Evolutionary conservation across 2,329 filamentous ascomycete genomes (phyloP).

Genomic region (Dactylellina drechsleri): DNA sequence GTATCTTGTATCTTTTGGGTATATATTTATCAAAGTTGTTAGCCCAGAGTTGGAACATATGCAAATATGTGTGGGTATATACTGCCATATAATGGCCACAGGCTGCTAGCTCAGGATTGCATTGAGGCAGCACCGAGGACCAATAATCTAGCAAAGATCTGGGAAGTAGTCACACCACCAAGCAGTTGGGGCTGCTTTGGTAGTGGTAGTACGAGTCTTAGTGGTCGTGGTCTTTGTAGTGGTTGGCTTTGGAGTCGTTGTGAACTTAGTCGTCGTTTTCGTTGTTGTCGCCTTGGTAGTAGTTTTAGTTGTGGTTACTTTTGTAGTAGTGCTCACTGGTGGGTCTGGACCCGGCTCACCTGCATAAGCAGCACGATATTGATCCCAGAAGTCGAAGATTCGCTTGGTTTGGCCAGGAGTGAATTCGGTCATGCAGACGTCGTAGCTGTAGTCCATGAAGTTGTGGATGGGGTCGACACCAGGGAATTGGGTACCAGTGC

Average conservation of each 20-base stretch:
- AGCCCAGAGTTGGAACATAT: too few relatives aligned
- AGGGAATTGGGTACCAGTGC: slow-evolving; percentile 56
- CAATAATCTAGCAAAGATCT: slow-evolving; percentile 20
- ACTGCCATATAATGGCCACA: background rate
- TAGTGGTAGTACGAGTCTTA: slow-evolving; percentile 5
- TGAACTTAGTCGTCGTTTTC: slow-evolving; percentile 17
- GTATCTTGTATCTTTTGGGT: slow-evolving; percentile 25
- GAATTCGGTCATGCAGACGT: slow-evolving; percentile 65
- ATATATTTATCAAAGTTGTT: slow-evolving; percentile 12
- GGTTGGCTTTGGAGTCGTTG: slow-evolving; percentile 7
- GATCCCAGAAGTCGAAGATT: slow-evolving; percentile 62
- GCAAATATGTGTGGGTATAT: background rate
- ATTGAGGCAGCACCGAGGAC: background rate
- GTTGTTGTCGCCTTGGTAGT: slow-evolving; percentile 10
- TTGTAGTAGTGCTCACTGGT: background rate
- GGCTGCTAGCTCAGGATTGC: background rate
- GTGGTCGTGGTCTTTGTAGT: slow-evolving; percentile 9
- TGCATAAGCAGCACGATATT: slow-evolving; percentile 60
- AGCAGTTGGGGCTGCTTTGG: slow-evolving; percentile 28
- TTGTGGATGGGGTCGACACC: slow-evolving; percentile 60
- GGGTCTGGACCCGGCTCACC: slow-evolving; percentile 31
- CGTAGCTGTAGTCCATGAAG: slow-evolving; percentile 62
- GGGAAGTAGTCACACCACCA: slow-evolving; percentile 35
- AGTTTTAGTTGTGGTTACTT: slow-evolving; percentile 17
- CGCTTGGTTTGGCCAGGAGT: slow-evolving; percentile 63